Percentiles rank a stretch among this genome's conserved stretches.
Conservation (phyloP, 2,329 filamentous ascomycete species). For the Ceratocystis harringtonii region DNA sequence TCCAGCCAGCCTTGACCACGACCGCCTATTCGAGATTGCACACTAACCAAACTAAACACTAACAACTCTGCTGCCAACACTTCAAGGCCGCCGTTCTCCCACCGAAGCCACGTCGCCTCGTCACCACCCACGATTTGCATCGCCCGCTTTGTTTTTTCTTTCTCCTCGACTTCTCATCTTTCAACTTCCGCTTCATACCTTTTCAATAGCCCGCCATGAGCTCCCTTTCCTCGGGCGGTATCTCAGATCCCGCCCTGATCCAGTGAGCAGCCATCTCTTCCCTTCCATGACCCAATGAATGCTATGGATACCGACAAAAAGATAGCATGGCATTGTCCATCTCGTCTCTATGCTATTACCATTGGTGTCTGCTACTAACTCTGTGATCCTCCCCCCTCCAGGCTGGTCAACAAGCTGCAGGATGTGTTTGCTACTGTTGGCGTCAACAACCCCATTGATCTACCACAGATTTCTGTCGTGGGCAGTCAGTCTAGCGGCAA, state of each 20-base stretch:
- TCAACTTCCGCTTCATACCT: neutral
- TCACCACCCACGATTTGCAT: neutral
- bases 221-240: constrained; percentile 34
- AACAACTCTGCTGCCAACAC: neutral
- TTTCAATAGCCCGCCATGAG: constrained; percentile 11
- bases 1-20: neutral
- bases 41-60: neutral
- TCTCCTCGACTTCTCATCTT: neutral
- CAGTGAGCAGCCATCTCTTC: constrained; percentile 31
- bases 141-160: neutral
- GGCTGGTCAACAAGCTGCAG: constrained; percentile 95
- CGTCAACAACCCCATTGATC: constrained; percentile 97
- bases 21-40: constrained; percentile 4
- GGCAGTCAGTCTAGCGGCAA: constrained; percentile 98
- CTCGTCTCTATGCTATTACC: neutral
- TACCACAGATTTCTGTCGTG: constrained; percentile 95
- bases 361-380: constrained; percentile 16
- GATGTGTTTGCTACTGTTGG: constrained; percentile 98
- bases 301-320: neutral
- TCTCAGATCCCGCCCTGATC: constrained; percentile 52
- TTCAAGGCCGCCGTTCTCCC: neutral
- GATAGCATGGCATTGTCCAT: neutral
- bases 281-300: neutral
- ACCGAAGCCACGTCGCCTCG: neutral
- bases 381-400: constrained; percentile 23